Conservation (phyloP, 176 grass and related monocot genomes). For the Raddia guianensis region DNA sequence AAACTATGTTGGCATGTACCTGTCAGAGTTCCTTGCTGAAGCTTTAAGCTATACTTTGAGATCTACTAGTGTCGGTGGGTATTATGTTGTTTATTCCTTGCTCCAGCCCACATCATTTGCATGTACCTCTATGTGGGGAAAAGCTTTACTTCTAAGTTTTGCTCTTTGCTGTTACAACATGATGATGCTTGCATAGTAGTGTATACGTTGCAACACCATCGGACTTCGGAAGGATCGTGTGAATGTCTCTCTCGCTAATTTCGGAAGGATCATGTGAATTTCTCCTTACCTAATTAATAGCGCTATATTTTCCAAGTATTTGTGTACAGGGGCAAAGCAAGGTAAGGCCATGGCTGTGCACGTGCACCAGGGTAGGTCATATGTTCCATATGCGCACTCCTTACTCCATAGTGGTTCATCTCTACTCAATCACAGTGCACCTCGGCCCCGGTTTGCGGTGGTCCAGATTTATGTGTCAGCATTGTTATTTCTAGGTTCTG, state of each 20-base stretch:
- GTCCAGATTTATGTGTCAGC: slow-evolving; percentile 19
- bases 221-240: neutral
- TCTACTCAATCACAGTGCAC: no score
- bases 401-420: no score
- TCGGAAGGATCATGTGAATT: neutral
- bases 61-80: slow-evolving; percentile 44
- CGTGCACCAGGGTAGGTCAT: no score
- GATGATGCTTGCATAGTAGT: slow-evolving; percentile 5
- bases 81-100: slow-evolving; percentile 36
- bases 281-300: slow-evolving; percentile 5
- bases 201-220: neutral
- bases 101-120: slow-evolving; percentile 22
- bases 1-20: neutral
- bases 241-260: neutral
- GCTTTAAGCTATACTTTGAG: slow-evolving; percentile 41
- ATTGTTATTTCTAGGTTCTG: neutral
- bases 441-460: neutral
- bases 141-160: neutral
- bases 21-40: slow-evolving; percentile 40
- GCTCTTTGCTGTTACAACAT: neutral
- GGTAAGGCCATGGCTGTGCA: no score
- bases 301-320: slow-evolving; percentile 33
- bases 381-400: no score
- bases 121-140: slow-evolving; percentile 15
- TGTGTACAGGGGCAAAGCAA: neutral